phyloP scores from a whole-genome alignment of 768 basidiomycete species.

The Termitomyces sp. region DNA sequence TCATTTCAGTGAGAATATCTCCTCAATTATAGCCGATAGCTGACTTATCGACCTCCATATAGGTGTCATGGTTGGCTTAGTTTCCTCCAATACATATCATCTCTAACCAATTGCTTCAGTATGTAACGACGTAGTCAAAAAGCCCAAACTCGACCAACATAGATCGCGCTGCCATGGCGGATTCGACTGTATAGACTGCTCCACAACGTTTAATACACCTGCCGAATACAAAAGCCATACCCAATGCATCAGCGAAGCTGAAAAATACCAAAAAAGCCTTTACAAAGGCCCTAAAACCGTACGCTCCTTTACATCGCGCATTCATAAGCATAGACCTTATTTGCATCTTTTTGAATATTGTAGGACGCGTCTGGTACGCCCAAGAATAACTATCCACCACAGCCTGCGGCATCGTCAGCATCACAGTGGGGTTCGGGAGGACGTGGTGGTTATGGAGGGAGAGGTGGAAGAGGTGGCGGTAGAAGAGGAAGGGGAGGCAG shows the following conservation, averaged over 20 bases:
- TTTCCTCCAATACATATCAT: neutral
- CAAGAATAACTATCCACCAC: neutral
- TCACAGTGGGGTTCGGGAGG: slow-evolving; percentile 16
- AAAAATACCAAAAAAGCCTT: slow-evolving; percentile 86
- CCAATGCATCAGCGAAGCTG: slow-evolving; percentile 82
- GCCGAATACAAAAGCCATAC: slow-evolving; percentile 80
- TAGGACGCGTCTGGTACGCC: neutral
- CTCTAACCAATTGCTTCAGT: slow-evolving; percentile 29
- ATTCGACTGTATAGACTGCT: slow-evolving; percentile 87
- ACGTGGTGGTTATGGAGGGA: slow-evolving; percentile 18
- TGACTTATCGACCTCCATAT: neutral
- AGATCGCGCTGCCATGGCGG: slow-evolving; percentile 52
- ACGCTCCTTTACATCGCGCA: slow-evolving; percentile 8
- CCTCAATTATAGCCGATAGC: neutral
- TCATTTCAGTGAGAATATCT: slow-evolving; percentile 58
- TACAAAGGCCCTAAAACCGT: slow-evolving; percentile 78
- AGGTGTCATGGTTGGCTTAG: slow-evolving; percentile 68
- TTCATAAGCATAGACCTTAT: neutral
- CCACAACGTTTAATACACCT: slow-evolving; percentile 73
- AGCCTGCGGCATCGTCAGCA: neutral
- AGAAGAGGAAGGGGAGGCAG: slow-evolving; percentile 29
- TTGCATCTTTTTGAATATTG: neutral
- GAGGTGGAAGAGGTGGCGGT: slow-evolving; percentile 16
- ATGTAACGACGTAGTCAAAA: slow-evolving; percentile 87
- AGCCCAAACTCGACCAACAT: slow-evolving; percentile 89